Percentiles rank a stretch among this genome's conserved stretches.
Evolutionary conservation across 73 alveolate species (phyloP).

Genomic region (Breviolum minutum): DNA sequence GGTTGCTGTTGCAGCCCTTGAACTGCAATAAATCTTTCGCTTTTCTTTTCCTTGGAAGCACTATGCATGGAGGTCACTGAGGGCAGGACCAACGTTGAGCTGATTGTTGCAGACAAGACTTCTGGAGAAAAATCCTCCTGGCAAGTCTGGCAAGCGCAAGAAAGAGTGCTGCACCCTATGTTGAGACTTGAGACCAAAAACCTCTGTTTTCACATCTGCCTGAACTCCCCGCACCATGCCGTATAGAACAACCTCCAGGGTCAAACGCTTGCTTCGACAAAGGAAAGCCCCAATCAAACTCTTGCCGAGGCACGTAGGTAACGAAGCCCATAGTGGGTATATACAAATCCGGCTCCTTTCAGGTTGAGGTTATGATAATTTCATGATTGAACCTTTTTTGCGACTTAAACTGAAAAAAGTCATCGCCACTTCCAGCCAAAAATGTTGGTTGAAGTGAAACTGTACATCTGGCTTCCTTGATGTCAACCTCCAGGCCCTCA

Average conservation of each 20-base stretch:
- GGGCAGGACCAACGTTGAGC: slow-evolving; percentile 64
- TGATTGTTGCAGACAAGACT: slow-evolving; percentile 81
- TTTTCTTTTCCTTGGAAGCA: too few relatives aligned
- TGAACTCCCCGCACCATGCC: slow-evolving; percentile 88
- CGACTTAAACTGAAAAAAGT: neutral
- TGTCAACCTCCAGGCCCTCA: slow-evolving; percentile 93
- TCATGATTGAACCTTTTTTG: neutral
- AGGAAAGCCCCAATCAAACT: neutral
- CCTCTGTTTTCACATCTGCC: neutral
- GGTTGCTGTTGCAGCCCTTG: neutral
- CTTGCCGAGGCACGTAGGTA: slow-evolving; percentile 39
- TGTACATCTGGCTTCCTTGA: slow-evolving; percentile 16
- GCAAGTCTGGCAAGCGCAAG: neutral
- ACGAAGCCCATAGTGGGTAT: slow-evolving; percentile 93
- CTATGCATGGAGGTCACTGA: neutral
- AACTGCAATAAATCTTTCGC: neutral
- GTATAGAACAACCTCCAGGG: slow-evolving; percentile 50
- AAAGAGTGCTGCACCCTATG: neutral
- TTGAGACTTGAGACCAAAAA: too few relatives aligned
- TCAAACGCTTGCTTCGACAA: neutral
- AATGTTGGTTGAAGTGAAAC: too few relatives aligned
- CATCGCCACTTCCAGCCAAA: neutral
- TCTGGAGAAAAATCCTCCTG: slow-evolving; percentile 88
- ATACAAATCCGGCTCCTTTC: slow-evolving; percentile 82
- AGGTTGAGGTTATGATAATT: neutral